Evolutionary conservation across 2,329 filamentous ascomycete genomes (phyloP).

Genomic region (Monosporascus cannonballus): DNA sequence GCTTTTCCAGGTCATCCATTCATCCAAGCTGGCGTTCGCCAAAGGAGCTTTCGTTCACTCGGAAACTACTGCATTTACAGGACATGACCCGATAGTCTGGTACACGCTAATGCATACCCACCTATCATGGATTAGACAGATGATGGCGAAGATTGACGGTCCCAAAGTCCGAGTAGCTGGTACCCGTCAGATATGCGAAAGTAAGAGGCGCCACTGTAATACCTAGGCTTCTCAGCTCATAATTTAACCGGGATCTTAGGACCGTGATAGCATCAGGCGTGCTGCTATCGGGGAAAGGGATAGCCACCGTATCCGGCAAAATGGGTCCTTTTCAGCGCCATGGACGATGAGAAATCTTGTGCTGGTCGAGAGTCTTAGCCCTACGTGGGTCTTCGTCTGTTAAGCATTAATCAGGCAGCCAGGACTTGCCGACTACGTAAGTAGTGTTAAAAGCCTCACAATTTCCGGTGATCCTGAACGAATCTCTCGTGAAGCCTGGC

Average conservation of each 20-base stretch:
- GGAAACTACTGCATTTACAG: constrained; percentile 20
- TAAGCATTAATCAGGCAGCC: background rate
- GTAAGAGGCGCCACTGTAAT: background rate
- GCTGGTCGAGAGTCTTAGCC: too few relatives aligned
- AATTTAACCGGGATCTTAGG: background rate
- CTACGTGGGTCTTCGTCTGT: background rate
- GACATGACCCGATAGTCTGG: constrained; percentile 27
- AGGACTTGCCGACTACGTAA: background rate
- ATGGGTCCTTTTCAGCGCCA: background rate
- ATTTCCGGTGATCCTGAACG: background rate
- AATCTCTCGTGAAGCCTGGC: background rate
- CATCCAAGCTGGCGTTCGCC: background rate
- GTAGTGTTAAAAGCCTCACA: background rate
- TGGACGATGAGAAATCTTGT: background rate
- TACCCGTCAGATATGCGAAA: background rate
- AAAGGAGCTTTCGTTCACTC: constrained; percentile 2
- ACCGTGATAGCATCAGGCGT: background rate
- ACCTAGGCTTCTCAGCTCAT: background rate
- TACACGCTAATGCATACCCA: constrained; percentile 28
- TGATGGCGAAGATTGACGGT: constrained; percentile 7
- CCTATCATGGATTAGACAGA: constrained; percentile 24
- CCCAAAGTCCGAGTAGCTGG: background rate
- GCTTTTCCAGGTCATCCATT: background rate
- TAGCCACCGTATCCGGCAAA: background rate
- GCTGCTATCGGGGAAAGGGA: background rate